Base-by-base conservation (phyloP, 495 filamentous ascomycete species). In the Podospora pseudocomata region DNA sequence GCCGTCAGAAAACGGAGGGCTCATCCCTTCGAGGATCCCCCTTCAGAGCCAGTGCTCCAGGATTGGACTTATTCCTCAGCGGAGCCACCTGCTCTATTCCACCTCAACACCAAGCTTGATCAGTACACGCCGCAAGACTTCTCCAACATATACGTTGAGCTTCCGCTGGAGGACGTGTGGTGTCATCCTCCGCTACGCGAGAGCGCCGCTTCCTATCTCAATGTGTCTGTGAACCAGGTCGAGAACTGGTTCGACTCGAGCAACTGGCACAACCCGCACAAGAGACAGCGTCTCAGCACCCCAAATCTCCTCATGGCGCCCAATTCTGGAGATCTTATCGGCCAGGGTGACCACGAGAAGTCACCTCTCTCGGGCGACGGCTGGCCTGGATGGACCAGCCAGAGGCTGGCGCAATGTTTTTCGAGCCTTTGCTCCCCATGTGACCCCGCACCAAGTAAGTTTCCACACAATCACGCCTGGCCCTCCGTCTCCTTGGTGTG, bases 1-100 rank as follows among this genome's bases (percentile, higher is more conserved):
- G 81, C 79, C 78, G 74, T 80, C 73, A 82, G 78, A 74, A 83
- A 80, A 68, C 80, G 82, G 67, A 80, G 80, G 77, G 78, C 78
- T 69, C 80, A 80, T 72, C 75, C 73, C 76, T 74, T 76, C 63
- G 79, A 78, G 72, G 80, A 78, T 67, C 59, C 76, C 72, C 74
- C 77, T 74, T 71, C 72, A 68, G 79, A 78, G 75, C 69, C 75
- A 67, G 75, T 74, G 69, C 75, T 76, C 75, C 76, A 77, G 74
- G 75, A 75, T 76, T 64, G 73, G 39, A 2, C 39, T 3, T 49
- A 49, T 32, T 7, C 30, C 30, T 32, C 30, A 5, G 30, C 30
- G 30, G 30, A 32, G 30, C 30, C 30, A 32, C 30, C 30, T 32
- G 30, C 30, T 32, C 7, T 32, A 32, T 32, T 32, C 30, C 39